phyloP scores from a whole-genome alignment of 2,329 filamentous ascomycete species.

The Chaetomiaceae sp. region DNA sequence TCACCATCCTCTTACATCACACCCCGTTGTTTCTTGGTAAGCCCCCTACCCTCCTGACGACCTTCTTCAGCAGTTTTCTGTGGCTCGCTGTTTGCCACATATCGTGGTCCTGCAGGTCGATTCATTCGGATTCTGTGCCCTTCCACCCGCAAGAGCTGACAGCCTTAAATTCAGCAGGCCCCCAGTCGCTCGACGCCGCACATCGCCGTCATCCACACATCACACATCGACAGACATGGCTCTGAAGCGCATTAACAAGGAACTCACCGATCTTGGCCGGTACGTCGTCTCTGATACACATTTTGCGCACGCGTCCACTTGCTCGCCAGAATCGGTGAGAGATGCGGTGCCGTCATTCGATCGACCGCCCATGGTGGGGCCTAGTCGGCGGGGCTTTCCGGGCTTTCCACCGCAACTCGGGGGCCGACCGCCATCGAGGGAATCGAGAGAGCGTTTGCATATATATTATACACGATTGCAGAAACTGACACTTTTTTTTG shows the following conservation, averaged over 20 bases:
- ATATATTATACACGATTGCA: background rate
- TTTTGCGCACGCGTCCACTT: conserved; percentile 21
- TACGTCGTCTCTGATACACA: conserved; percentile 43
- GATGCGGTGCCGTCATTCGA: conserved; percentile 19
- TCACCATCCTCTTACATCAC: conserved; percentile 3
- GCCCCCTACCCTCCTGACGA: background rate
- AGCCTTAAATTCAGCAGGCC: conserved; percentile 26
- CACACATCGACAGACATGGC: conserved; percentile 55
- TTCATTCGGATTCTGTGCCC: conserved; percentile 35
- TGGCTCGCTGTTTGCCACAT: conserved; percentile 3
- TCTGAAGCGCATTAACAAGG: conserved; percentile 93
- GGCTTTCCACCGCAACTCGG: conserved; percentile 15
- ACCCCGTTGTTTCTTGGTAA: conserved; percentile 21
- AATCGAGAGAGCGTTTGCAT: background rate
- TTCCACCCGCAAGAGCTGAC: conserved; percentile 27
- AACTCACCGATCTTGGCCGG: conserved; percentile 86
- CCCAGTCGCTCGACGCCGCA: conserved; percentile 20
- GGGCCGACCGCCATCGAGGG: conserved; percentile 1
- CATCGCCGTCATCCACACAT: conserved; percentile 22
- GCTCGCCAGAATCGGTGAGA: conserved; percentile 19
- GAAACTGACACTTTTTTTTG: conserved; percentile 31
- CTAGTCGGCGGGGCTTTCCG: conserved; percentile 21
- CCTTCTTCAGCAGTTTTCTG: background rate
- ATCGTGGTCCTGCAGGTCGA: conserved; percentile 39
- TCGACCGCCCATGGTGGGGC: conserved; percentile 24